These are phyloP conservation scores for Pseudomonodictys pantanalensis DNA, from an alignment of 495 filamentous ascomycete genomes.

Conservation along the genomic window DNA sequence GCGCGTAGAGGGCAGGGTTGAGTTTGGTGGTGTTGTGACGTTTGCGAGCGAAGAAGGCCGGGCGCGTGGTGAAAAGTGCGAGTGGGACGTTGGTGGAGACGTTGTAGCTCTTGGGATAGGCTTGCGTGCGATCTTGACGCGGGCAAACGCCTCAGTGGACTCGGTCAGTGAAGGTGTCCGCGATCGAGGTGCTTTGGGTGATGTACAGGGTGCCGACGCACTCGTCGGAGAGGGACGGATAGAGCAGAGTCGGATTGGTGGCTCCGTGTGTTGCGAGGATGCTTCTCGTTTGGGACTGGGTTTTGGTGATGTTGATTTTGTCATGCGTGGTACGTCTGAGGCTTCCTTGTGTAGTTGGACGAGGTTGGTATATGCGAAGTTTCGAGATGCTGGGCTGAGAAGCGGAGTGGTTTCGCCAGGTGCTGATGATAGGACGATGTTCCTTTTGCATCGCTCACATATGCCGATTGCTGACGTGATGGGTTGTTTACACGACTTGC, in stretches of 20 bases:
- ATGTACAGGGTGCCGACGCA: background rate
- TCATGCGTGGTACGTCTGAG: background rate
- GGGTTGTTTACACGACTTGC: conserved; percentile 24
- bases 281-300: background rate
- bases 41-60: conserved; percentile 14
- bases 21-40: conserved; percentile 16
- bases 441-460: conserved; percentile 27
- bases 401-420: conserved; percentile 14
- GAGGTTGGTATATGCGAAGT: conserved; percentile 17
- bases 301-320: conserved; percentile 12
- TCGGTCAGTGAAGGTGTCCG: conserved; percentile 14
- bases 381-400: conserved; percentile 13
- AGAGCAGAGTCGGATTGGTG: conserved; percentile 19
- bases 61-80: background rate
- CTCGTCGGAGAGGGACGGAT: conserved; percentile 1
- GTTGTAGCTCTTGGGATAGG: conserved; percentile 10
- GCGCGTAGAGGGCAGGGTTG: background rate
- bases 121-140: conserved; percentile 21
- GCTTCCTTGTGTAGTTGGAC: conserved; percentile 4
- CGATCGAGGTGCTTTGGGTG: background rate
- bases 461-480: conserved; percentile 12
- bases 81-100: conserved; percentile 8
- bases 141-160: conserved; percentile 21
- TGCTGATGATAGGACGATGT: conserved; percentile 6
- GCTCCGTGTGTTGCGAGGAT: background rate